phyloP scores from a whole-genome alignment of 805 yeast species.

The Candida odintsovae region DNA sequence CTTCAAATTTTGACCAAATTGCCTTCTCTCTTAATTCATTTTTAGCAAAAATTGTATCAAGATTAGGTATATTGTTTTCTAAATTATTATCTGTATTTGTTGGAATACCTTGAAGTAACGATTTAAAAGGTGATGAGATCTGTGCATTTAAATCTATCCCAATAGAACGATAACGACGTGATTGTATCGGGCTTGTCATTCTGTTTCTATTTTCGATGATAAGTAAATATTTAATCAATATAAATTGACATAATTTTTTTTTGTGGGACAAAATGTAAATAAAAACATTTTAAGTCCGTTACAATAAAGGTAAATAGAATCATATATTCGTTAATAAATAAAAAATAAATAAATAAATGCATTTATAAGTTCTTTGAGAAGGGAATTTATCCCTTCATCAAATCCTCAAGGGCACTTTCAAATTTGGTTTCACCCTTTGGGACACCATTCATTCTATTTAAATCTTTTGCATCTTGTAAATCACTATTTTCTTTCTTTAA shows the following conservation, averaged over 20 bases:
- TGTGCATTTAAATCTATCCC: not conserved
- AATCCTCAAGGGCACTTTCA: conserved; percentile 14
- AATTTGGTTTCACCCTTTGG: conserved; percentile 7
- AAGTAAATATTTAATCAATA: no score
- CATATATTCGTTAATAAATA: no score
- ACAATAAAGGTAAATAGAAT: no score
- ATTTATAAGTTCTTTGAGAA: no score
- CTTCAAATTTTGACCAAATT: not conserved
- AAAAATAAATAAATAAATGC: no score
- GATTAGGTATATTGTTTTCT: not conserved
- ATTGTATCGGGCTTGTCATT: not conserved
- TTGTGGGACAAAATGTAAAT: no score
- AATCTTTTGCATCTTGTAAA: conserved; percentile 6
- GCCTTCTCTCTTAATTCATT: not conserved
- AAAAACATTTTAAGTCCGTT: no score
- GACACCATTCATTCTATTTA: conserved; percentile 14
- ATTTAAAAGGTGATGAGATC: not conserved
- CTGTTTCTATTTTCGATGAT: no score
- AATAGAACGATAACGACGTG: not conserved
- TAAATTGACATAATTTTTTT: no score
- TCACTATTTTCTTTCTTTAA: conserved; percentile 5
- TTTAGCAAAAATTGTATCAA: not conserved
- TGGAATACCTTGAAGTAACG: not conserved
- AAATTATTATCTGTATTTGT: not conserved
- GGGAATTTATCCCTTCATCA: conserved; percentile 2